phyloP scores from a whole-genome alignment of 2,329 filamentous ascomycete genomes.

The Xylaria multiplex region DNA sequence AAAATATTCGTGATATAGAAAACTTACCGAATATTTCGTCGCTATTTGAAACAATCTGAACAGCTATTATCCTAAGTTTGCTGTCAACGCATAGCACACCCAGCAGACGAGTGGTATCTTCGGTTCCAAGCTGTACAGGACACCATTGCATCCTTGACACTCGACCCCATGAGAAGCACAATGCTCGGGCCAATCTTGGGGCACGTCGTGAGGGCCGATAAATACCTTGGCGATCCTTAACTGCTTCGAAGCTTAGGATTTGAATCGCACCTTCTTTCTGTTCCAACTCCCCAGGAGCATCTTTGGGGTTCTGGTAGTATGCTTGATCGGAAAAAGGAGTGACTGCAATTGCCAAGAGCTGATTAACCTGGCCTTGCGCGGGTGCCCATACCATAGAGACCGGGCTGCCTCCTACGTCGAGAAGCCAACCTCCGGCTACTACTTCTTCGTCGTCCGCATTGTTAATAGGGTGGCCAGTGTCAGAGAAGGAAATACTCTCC shows the following conservation, averaged over 20 bases:
- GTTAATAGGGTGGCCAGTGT: conserved; percentile 40
- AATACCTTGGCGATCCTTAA: conserved; percentile 47
- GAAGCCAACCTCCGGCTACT: conserved; percentile 58
- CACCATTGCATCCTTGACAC: conserved; percentile 64
- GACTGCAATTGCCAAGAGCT: conserved; percentile 63
- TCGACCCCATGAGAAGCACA: conserved; percentile 63
- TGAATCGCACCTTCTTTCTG: conserved; percentile 61
- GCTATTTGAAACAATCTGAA: conserved; percentile 47
- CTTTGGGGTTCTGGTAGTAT: conserved; percentile 53
- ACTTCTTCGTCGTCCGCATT: conserved; percentile 31
- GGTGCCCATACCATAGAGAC: conserved; percentile 65
- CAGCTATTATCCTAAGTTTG: conserved; percentile 59
- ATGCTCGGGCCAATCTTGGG: conserved; percentile 55
- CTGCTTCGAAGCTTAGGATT: conserved; percentile 60
- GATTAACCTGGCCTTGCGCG: conserved; percentile 50
- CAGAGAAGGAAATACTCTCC: conserved; percentile 43
- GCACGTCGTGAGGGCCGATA: conserved; percentile 49
- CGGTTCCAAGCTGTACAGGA: conserved; percentile 53
- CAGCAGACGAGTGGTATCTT: conserved; percentile 53
- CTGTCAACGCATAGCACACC: conserved; percentile 64
- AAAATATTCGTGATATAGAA: conserved; percentile 10
- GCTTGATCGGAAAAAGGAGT: conserved; percentile 63
- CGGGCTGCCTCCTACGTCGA: conserved; percentile 65
- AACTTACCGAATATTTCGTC: conserved; percentile 54
- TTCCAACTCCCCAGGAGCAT: conserved; percentile 52